Evolutionary conservation across 768 basidiomycete genomes (phyloP).

Genomic region (Lactifluus hygrophoroides): DNA sequence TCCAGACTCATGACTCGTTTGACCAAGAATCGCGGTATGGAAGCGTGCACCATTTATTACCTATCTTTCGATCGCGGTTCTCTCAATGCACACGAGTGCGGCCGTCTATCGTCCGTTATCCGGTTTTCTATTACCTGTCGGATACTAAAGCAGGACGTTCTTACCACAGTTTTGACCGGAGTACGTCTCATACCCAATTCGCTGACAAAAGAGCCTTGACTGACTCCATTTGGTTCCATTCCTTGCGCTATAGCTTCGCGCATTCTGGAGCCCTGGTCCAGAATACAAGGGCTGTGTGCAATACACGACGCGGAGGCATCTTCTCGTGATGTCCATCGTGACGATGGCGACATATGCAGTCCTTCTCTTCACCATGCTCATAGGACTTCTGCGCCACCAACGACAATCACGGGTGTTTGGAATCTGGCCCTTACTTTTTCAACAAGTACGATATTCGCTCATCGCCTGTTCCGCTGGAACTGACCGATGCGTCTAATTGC

Average conservation of each 20-base stretch:
- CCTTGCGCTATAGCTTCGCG: neutral
- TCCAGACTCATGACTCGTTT: neutral
- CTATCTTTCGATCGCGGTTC: neutral
- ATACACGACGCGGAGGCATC: neutral
- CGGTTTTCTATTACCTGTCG: neutral
- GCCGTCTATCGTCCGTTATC: neutral
- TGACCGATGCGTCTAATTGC: neutral
- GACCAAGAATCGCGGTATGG: constrained; percentile 7
- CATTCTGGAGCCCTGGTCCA: neutral
- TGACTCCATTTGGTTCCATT: neutral
- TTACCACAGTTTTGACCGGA: neutral
- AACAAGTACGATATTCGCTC: neutral
- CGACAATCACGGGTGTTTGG: neutral
- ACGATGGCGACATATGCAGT: constrained; percentile 1
- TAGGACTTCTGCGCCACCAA: neutral
- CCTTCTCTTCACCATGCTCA: constrained; percentile 1
- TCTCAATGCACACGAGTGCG: neutral
- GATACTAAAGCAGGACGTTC: neutral
- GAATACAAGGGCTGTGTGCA: constrained; percentile 1
- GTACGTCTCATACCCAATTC: neutral
- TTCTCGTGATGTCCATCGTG: constrained; percentile 1
- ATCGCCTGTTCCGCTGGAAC: too few species aligned
- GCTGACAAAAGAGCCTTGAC: neutral
- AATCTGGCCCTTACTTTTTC: neutral
- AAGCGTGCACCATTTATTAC: neutral